Evolutionary conservation across 495 filamentous ascomycete species (phyloP).

Genomic region (Sporormia fimetaria): DNA sequence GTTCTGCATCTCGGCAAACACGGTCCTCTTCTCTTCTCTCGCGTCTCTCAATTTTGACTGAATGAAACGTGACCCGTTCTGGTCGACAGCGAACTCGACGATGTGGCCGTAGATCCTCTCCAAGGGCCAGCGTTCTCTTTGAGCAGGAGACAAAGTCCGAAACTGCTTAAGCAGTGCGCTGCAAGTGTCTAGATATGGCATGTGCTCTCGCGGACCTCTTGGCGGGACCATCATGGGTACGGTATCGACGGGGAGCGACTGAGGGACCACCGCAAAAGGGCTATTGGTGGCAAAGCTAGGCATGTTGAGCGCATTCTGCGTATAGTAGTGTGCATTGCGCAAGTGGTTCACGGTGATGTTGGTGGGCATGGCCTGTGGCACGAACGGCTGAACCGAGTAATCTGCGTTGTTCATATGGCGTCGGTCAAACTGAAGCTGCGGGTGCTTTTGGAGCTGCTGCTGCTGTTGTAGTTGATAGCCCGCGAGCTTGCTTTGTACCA

Average conservation of each 20-base stretch:
- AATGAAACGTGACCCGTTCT: slow-evolving; percentile 91
- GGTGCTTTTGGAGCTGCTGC: slow-evolving; percentile 17
- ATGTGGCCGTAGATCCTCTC: slow-evolving; percentile 87
- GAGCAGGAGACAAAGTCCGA: no score
- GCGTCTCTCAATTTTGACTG: slow-evolving; percentile 90
- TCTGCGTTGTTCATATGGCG: no score
- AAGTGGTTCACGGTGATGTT: slow-evolving; percentile 30
- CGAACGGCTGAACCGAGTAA: no score
- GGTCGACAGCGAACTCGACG: slow-evolving; percentile 92
- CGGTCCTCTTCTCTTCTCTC: slow-evolving; percentile 91
- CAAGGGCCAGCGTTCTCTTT: slow-evolving; percentile 73
- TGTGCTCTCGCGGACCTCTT: slow-evolving; percentile 51
- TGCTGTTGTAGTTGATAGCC: slow-evolving; percentile 32
- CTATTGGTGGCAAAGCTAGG: no score
- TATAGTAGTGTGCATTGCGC: no score
- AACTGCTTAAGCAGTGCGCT: no score
- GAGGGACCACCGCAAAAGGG: slow-evolving; percentile 13
- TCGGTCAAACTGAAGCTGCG: no score
- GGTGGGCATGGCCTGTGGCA: slow-evolving; percentile 25
- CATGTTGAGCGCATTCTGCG: no score
- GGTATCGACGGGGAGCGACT: slow-evolving; percentile 26
- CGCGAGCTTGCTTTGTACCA: slow-evolving; percentile 41
- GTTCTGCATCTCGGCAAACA: slow-evolving; percentile 75
- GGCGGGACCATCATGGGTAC: slow-evolving; percentile 34
- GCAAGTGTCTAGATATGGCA: slow-evolving; percentile 42